A percentile compares a stretch with the other conserved stretches of the same genome.
These are phyloP conservation scores for Rubia balearica DNA, from an alignment of 305 asterid genomes.

Conservation along the genomic window DNA sequence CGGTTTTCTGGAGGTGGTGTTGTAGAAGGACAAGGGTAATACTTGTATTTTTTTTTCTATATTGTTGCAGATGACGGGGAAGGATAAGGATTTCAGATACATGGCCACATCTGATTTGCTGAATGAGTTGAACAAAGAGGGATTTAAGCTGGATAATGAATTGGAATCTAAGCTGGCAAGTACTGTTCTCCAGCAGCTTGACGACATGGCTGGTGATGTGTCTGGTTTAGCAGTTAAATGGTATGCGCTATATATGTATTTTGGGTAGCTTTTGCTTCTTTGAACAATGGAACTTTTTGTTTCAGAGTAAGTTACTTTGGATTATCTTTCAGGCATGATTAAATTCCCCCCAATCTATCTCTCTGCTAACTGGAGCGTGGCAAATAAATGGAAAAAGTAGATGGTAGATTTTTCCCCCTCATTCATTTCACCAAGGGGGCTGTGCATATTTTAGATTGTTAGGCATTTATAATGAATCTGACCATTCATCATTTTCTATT, in stretches of 20 bases:
- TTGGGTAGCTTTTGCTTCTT: neutral
- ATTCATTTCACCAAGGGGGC: neutral
- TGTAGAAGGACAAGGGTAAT: neutral
- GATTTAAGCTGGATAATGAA: slow-evolving; percentile 72
- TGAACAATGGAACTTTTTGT: neutral
- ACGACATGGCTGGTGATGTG: slow-evolving; percentile 96
- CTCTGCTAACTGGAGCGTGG: neutral
- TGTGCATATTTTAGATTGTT: neutral
- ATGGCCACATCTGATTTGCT: slow-evolving; percentile 99
- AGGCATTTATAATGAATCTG: neutral
- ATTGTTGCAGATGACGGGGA: slow-evolving; percentile 82
- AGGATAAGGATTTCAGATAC: slow-evolving; percentile 95
- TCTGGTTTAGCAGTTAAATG: slow-evolving; percentile 99
- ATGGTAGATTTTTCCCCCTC: neutral
- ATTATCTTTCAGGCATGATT: neutral
- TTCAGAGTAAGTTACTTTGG: neutral
- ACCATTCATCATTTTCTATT: neutral
- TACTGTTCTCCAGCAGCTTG: slow-evolving; percentile 89
- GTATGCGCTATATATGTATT: slow-evolving; percentile 24
- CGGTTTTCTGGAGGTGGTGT: neutral
- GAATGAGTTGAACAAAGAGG: slow-evolving; percentile 83
- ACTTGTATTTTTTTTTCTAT: neutral
- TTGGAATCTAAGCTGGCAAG: slow-evolving; percentile 75
- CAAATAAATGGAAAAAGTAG: neutral
- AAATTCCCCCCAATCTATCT: neutral